A percentile compares a stretch with the other conserved stretches of the same genome.
phyloP scores from a whole-genome alignment of 2,329 filamentous ascomycete genomes.

The Talaromyces sp. region DNA sequence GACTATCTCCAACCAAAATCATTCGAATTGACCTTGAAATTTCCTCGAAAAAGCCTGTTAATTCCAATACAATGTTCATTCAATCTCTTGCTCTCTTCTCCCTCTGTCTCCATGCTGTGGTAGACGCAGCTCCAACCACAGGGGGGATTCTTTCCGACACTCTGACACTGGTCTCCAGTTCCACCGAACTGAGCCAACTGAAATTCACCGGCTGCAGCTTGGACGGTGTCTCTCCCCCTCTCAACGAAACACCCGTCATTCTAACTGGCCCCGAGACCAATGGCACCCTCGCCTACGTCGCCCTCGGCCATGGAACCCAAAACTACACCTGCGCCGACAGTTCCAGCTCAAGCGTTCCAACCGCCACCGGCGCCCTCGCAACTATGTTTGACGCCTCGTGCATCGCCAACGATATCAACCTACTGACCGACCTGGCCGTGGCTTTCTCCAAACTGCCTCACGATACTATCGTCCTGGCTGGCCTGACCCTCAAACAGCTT shows the following conservation, averaged over 20 bases:
- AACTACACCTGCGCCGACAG: slow-evolving; percentile 44
- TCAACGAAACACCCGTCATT: slow-evolving; percentile 15
- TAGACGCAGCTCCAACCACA: not conserved
- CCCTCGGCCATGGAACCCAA: slow-evolving; percentile 45
- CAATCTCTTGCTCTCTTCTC: slow-evolving; percentile 11
- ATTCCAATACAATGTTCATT: not conserved
- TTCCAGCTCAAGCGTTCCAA: slow-evolving; percentile 24
- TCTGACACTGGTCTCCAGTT: not conserved
- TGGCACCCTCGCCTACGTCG: slow-evolving; percentile 39
- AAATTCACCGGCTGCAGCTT: slow-evolving; percentile 21
- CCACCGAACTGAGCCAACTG: slow-evolving; percentile 15
- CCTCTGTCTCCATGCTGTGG: slow-evolving; percentile 10
- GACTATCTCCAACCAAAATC: not conserved
- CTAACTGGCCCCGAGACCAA: slow-evolving; percentile 25
- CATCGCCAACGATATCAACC: slow-evolving; percentile 21
- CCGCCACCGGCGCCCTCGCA: slow-evolving; percentile 41
- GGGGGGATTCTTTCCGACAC: not conserved
- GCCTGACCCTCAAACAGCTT: slow-evolving; percentile 15
- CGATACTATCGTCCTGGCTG: slow-evolving; percentile 24
- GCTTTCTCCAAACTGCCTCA: slow-evolving; percentile 17
- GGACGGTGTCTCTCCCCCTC: slow-evolving; percentile 10
- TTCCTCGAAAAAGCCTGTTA: not conserved
- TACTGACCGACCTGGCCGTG: slow-evolving; percentile 25
- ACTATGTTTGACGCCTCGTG: slow-evolving; percentile 42
- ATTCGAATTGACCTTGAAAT: not conserved